Base-by-base conservation (phyloP, 2,329 filamentous ascomycete genomes). In the Pseudogymnoascus sp. region DNA sequence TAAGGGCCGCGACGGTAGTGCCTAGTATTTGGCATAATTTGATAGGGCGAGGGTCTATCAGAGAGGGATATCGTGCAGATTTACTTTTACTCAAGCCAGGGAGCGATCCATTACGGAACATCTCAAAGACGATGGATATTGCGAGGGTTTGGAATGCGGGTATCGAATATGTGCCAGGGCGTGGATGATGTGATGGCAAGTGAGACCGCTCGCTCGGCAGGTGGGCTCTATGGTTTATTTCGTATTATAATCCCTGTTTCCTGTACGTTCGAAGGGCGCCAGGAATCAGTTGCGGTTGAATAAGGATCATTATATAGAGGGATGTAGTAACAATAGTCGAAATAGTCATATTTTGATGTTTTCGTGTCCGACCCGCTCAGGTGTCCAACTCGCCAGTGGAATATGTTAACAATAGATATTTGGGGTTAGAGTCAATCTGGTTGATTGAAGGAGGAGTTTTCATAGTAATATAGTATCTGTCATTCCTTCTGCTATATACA, bases 61-160 rank as follows among this genome's bases (percentile, higher is more conserved):
- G 31, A 61, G 47, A 60, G 10, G 62, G 62, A 29, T 61, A 63
- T 16, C 16, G 54, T 11, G 62, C 54, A 29, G 62, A 63, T 61
- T 63, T 63, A 40, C 26, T 63, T 39, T 10, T 63, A 18, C 51
- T 63, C 16, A 63, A 63, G 12, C 45, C 21, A 29, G 45, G 45
- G 23, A 63, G 62, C 26, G 34, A 63, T 45, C 62, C 62, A 39
- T 16, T 61, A 16, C 31, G 29, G 34, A 61, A 63, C 16, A 63
- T 63, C 26, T 40, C 62, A 26, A 61, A 61, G 14, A 63, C 62
- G 18, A 61, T 37, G 51, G 54, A 63, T 63, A 63, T 63, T 7
- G 62, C 62, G 34, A 63, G 51, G 23, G 62, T 63, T 37, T 63
- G 62, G 62, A 63, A 61, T 61, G 62, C 21, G 16, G 62, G 62